Conservation (phyloP, 1,284 basidiomycete species). For the Fomes fomentarius region DNA sequence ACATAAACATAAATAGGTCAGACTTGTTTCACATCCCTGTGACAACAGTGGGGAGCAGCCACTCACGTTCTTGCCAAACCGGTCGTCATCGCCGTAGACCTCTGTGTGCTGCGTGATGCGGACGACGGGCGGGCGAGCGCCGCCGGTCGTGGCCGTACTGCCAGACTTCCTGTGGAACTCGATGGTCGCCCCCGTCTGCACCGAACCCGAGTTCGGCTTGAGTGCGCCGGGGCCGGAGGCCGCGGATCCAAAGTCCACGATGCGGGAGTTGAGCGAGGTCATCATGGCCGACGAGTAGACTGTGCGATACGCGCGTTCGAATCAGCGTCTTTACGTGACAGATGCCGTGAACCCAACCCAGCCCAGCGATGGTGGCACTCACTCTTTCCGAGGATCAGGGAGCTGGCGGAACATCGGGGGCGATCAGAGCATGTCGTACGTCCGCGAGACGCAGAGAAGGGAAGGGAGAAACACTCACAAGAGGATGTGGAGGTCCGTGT, state of each 20-base stretch:
- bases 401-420: too few species aligned
- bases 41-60: too few species aligned
- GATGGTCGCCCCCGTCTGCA: neutral
- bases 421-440: too few species aligned
- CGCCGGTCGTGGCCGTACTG: neutral
- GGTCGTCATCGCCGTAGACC: neutral
- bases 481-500: constrained; percentile 11
- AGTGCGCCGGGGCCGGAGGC: neutral
- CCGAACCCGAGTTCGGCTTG: neutral
- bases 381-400: constrained; percentile 11
- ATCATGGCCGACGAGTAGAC: constrained; percentile 15
- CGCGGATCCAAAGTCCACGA: neutral
- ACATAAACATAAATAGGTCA: too few species aligned
- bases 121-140: neutral
- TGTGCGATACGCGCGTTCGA: too few species aligned
- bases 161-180: neutral
- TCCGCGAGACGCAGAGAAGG: too few species aligned
- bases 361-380: neutral
- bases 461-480: too few species aligned
- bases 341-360: too few species aligned
- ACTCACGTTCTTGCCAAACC: constrained; percentile 1
- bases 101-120: constrained; percentile 8
- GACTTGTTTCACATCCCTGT: too few species aligned
- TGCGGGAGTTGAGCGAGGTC: constrained; percentile 12
- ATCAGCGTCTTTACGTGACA: too few species aligned